Evolutionary conservation across 192 early-diverging fungal genomes (phyloP).

Genomic region (Spinellus fusiger): DNA sequence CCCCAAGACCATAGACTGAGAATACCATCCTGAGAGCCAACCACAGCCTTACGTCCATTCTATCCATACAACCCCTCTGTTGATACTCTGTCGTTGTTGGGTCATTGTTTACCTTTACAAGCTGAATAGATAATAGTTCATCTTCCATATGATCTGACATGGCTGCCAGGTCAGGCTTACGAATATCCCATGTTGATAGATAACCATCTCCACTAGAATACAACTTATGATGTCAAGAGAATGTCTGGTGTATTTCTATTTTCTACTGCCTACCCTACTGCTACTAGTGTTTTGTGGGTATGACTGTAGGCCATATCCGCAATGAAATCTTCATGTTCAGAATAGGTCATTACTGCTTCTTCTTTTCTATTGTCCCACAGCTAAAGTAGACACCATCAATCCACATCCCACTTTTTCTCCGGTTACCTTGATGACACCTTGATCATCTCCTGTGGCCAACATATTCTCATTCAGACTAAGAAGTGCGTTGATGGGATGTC

Average conservation of each 20-base stretch:
- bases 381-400: slow-evolving; percentile 31
- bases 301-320: slow-evolving; percentile 73
- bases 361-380: slow-evolving; percentile 87
- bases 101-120: slow-evolving; percentile 51
- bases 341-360: slow-evolving; percentile 70
- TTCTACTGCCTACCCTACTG: slow-evolving; percentile 44
- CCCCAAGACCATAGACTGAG: slow-evolving; percentile 86
- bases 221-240: not conserved
- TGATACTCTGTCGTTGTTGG: not conserved
- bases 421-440: slow-evolving; percentile 73
- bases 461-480: slow-evolving; percentile 64
- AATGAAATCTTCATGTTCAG: slow-evolving; percentile 90
- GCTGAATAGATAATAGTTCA: slow-evolving; percentile 79
- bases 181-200: slow-evolving; percentile 86
- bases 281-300: slow-evolving; percentile 74
- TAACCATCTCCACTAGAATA: slow-evolving; percentile 83
- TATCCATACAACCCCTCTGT: slow-evolving; percentile 24
- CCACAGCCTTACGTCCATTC: slow-evolving; percentile 77
- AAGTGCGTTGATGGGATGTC: slow-evolving; percentile 77
- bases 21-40: slow-evolving; percentile 87
- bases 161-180: slow-evolving; percentile 77
- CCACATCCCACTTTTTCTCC: not conserved
- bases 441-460: slow-evolving; percentile 91
- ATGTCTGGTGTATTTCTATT: not conserved
- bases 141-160: slow-evolving; percentile 95